Evolutionary conservation across 1,284 basidiomycete genomes (phyloP), one percentile per base, ranked within the genome.

Genomic region (Ganoderma lingzhi): DNA sequence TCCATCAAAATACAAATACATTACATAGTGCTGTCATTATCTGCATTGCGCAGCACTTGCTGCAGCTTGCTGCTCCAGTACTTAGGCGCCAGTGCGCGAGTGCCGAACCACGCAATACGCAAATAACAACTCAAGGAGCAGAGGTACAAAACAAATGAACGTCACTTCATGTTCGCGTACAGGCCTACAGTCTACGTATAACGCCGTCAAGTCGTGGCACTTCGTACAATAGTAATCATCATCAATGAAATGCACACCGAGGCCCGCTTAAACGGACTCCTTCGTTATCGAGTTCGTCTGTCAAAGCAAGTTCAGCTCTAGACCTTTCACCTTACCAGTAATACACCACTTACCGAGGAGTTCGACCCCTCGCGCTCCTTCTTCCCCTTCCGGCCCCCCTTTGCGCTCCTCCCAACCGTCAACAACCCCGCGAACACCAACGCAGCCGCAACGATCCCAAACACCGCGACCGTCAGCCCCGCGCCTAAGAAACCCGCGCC

Each of bases 401-500:
- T 55, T 8, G 12, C 61, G 42, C 53, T 48, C 45, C 55, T 67
- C 44, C 83, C 83, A 41, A 87, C 73, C 45, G 77, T 81, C 68
- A 90, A 56, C 19, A 85, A 63, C 0, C 90, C 88, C 55, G 87
- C 66, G 78, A 87, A 84, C 28, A 78, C 75, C 51, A 89, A 73
- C 15, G 82, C 74, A 9, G 73, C 82, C 17, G 88, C 74, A 68
- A 82, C 80, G 17, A 81, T 71, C 32, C 84, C 72, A 45, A 82
- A 77, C 14, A 88, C 82, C 9, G 81, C 85, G 37, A 88, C 74
- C 37, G 86, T 86, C 70, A 92, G 74, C 6, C 88, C 87, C 1
- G 90, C 90, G 35, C 90, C 90, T 12, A 92, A 78, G 79, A 90
- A 89, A 0, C 90, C 90, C 39, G 90, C 89, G 17, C 87, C 90